Base-by-base conservation (phyloP, 164 flowering plant genomes). In the Euptelea pleiosperma region DNA sequence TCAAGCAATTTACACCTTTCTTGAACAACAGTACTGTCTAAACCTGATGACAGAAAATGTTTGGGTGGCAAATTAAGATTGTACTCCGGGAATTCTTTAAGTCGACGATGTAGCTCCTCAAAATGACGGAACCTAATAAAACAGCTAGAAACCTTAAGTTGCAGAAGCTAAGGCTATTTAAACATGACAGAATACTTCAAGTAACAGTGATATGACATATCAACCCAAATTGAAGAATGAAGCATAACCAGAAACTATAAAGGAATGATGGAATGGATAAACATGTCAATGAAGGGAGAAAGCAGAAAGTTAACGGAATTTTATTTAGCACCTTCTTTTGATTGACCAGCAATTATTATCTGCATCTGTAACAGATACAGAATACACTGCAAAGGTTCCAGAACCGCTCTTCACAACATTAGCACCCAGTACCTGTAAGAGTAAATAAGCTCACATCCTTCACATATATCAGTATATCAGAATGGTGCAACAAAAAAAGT, bases 1-100 rank as follows among this genome's bases (percentile, higher is more conserved):
- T 91, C 98, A 33, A 94, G 99, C 74, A 85, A 76, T 73, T 62
- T 79, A 71, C 94, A 89, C 39, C 99, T 86, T 71, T 91, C 96
- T 69, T 66, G 91, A 70, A 94, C 89, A 55, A 91, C 89, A 55
- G 73, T 71, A 50, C 89, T 55, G 26, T 94, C 98, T 61, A 84
- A 76, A 66, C 99, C 96, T 35, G 89, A 77, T 35, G 97, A 85
- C 28, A 94, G 78, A 68, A 91, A 94, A 75, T 89, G 99, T 66
- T 94, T 94, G n/a, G 99, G 96, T 9, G 99, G 99, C 81, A 94
- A 81, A 76, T 87, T 87, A 61, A 94, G 94, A 70, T 75, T 82
- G 64, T 89, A 94, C 69, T 87, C 89, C 1, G 90, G 69, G 71
- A 75, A 91, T 73, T 84, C 90, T 74, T 87, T 94, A 6, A 94